Evolutionary conservation across 2,329 filamentous ascomycete genomes (phyloP).

Genomic region (Nemania sp.): DNA sequence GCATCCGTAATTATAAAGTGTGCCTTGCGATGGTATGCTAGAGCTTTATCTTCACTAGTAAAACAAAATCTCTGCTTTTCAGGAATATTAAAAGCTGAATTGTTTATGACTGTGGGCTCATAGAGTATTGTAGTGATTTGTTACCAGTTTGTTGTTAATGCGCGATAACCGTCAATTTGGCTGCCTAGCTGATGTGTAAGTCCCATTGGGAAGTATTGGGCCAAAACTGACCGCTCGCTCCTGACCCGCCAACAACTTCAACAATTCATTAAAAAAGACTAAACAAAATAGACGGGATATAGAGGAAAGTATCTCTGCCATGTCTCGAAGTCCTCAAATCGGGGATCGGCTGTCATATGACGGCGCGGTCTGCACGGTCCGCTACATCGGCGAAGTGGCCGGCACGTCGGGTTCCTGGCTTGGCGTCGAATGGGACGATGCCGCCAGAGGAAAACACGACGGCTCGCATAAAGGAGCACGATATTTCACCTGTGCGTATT

Average conservation of each 20-base stretch:
- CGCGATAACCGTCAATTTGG: conserved; percentile 12
- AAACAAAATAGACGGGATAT: neutral
- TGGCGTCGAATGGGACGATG: conserved; percentile 96
- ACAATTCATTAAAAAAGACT: neutral
- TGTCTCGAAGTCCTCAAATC: conserved; percentile 49
- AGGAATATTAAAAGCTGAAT: no score
- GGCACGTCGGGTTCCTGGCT: conserved; percentile 82
- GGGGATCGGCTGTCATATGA: conserved; percentile 83
- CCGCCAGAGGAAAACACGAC: conserved; percentile 83
- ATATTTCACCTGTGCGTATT: conserved; percentile 77
- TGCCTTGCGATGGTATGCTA: no score
- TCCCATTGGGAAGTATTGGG: no score
- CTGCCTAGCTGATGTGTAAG: conserved; percentile 10
- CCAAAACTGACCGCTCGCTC: no score
- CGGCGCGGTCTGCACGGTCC: conserved; percentile 77
- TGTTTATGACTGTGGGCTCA: no score
- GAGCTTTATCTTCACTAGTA: no score
- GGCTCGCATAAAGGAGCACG: conserved; percentile 76
- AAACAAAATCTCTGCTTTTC: no score
- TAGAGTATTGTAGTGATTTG: neutral
- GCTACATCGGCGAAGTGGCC: conserved; percentile 76
- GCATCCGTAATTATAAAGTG: no score
- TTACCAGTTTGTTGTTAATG: neutral
- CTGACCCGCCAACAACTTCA: no score
- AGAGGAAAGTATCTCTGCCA: conserved; percentile 34